Evolutionary conservation across 108 stramenopile species (phyloP).

Genomic region (Aurantiochytrium sp.): DNA sequence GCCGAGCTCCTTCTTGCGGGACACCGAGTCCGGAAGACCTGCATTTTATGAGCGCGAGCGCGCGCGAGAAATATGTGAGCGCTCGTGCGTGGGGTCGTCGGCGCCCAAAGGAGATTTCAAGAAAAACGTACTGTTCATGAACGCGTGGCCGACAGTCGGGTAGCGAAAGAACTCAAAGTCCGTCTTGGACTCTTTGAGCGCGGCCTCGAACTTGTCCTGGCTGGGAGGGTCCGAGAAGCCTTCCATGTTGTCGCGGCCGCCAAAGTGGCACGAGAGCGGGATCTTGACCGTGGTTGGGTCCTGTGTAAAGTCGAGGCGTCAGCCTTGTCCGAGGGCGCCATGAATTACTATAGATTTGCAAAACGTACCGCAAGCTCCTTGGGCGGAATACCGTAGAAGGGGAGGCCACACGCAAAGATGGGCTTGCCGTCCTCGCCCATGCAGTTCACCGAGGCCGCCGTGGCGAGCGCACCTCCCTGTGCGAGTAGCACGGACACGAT

Average conservation of each 20-base stretch:
- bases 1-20: conserved; percentile 20
- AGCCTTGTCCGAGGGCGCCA: too few relatives aligned
- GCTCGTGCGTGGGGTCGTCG: too few relatives aligned
- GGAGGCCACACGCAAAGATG: conserved; percentile 30
- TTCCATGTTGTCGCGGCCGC: conserved; percentile 32
- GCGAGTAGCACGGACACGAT: not conserved
- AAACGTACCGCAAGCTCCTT: not conserved
- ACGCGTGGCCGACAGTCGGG: conserved; percentile 38
- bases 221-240: conserved; percentile 40
- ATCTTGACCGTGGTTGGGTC: not conserved
- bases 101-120: too few relatives aligned
- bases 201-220: conserved; percentile 35
- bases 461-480: conserved; percentile 39
- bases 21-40: not conserved
- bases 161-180: conserved; percentile 25
- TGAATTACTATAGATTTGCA: too few relatives aligned
- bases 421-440: not conserved
- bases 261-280: conserved; percentile 40
- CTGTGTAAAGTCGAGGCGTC: not conserved
- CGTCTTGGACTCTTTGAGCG: not conserved
- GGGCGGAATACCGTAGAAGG: conserved; percentile 43
- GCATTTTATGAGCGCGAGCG: too few relatives aligned
- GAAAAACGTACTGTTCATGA: conserved; percentile 45
- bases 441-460: not conserved
- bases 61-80: too few relatives aligned